Evolutionary conservation across 352 stramenopile species (phyloP).

Genomic region (Phytopythium delawarense): DNA sequence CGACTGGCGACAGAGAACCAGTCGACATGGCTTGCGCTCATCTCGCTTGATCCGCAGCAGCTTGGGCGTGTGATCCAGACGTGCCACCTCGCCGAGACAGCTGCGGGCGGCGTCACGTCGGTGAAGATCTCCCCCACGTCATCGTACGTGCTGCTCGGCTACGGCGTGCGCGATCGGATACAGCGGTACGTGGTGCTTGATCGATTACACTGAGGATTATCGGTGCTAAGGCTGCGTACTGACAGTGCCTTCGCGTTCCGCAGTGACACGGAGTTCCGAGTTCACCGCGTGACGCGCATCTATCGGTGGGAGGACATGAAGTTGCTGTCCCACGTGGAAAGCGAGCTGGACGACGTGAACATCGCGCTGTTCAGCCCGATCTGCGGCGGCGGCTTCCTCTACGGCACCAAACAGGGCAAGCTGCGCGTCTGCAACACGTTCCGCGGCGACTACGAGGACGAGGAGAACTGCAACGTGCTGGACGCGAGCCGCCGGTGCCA

Average conservation of each 20-base stretch:
- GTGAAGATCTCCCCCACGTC: conserved; percentile 88
- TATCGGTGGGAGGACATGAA: conserved; percentile 90
- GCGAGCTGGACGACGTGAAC: conserved; percentile 96
- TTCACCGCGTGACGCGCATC: conserved; percentile 84
- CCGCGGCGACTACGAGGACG: conserved; percentile 65
- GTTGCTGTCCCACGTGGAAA: conserved; percentile 81
- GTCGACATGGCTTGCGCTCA: conserved; percentile 81
- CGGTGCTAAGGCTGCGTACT: conserved; percentile 4
- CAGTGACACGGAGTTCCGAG: conserved; percentile 76
- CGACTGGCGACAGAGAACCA: conserved; percentile 77
- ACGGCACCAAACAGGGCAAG: conserved; percentile 96
- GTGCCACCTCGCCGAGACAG: conserved; percentile 72
- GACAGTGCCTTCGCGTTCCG: conserved; percentile 6
- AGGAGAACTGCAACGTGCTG: conserved; percentile 84
- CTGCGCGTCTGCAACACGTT: conserved; percentile 87
- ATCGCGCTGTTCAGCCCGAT: conserved; percentile 98
- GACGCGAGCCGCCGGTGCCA: conserved; percentile 51
- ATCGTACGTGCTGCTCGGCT: conserved; percentile 82
- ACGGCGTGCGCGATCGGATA: conserved; percentile 80
- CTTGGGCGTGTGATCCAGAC: conserved; percentile 80
- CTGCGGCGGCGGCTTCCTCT: conserved; percentile 95
- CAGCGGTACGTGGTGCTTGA: conserved; percentile 45
- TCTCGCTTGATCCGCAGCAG: conserved; percentile 76
- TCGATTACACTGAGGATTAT: background rate
- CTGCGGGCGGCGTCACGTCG: conserved; percentile 82